phyloP scores from a whole-genome alignment of 768 basidiomycete genomes.

The Macrolepiota fuliginosa region DNA sequence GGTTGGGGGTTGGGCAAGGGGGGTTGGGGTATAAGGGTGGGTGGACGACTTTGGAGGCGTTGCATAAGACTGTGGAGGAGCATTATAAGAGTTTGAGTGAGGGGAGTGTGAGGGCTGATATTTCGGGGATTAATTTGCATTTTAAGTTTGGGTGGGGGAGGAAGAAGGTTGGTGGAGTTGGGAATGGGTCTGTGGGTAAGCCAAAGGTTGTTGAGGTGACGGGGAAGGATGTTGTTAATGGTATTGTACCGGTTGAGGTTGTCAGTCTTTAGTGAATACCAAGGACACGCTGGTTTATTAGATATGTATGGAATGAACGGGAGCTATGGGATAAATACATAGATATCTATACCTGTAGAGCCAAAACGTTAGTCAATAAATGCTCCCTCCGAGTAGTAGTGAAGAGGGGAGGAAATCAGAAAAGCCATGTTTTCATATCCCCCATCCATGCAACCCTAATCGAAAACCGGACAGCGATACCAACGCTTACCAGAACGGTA shows the following conservation, averaged over 20 bases:
- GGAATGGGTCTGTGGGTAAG: neutral
- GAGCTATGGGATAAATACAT: neutral
- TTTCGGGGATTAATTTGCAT: conserved; percentile 12
- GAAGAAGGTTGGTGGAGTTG: neutral
- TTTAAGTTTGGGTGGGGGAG: conserved; percentile 12
- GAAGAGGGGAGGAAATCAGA: conserved; percentile 41
- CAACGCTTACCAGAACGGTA: conserved; percentile 47
- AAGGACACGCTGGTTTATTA: neutral
- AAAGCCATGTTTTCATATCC: conserved; percentile 64
- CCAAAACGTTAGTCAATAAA: neutral
- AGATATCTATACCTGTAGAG: neutral
- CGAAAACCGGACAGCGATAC: conserved; percentile 34
- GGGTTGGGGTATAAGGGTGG: conserved; percentile 62
- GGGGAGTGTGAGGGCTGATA: conserved; percentile 10
- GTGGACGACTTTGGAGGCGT: conserved; percentile 56
- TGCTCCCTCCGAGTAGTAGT: neutral
- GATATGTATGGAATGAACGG: neutral
- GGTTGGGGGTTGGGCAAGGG: conserved; percentile 50
- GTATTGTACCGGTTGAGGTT: conserved; percentile 10
- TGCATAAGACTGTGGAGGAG: conserved; percentile 56
- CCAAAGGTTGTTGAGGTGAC: neutral
- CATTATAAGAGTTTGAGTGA: conserved; percentile 34
- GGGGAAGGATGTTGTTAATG: conserved; percentile 6
- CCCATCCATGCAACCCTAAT: conserved; percentile 28
- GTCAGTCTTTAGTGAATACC: neutral